These are phyloP conservation scores for Fusarium torulosum DNA, from an alignment of 2,329 filamentous ascomycete genomes.

Conservation along the genomic window DNA sequence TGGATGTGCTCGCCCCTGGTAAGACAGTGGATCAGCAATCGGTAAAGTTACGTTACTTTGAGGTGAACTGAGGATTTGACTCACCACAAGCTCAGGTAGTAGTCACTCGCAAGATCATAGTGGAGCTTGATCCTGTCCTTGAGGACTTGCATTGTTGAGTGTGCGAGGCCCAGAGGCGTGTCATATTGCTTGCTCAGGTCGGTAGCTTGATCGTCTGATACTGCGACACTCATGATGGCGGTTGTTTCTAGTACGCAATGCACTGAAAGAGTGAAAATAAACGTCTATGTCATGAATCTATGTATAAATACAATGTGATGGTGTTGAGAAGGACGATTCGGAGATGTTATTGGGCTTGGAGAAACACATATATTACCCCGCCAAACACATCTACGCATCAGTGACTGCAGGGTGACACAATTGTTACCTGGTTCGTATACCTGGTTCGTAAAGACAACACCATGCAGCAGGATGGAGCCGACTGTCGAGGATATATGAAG, in stretches of 20 bases:
- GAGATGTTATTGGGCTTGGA: neutral
- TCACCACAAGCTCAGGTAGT: slow-evolving; percentile 72
- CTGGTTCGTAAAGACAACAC: neutral
- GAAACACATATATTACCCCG: slow-evolving; percentile 25
- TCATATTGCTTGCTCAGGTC: slow-evolving; percentile 61
- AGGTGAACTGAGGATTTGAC: slow-evolving; percentile 1
- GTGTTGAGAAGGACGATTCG: slow-evolving; percentile 1
- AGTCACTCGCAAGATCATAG: slow-evolving; percentile 72
- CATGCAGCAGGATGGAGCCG: neutral
- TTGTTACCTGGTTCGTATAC: neutral
- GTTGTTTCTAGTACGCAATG: neutral
- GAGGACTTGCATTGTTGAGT: slow-evolving; percentile 62
- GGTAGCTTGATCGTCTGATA: slow-evolving; percentile 44
- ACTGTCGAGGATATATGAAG: neutral
- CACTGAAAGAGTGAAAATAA: neutral
- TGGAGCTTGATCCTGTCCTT: slow-evolving; percentile 71
- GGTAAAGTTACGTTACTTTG: neutral
- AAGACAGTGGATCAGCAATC: slow-evolving; percentile 10
- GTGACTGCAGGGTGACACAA: slow-evolving; percentile 31
- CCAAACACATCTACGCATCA: slow-evolving; percentile 9
- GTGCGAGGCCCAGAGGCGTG: slow-evolving; percentile 59
- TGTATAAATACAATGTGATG: slow-evolving; percentile 2
- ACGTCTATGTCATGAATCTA: neutral
- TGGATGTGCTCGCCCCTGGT: slow-evolving; percentile 73
- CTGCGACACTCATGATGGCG: slow-evolving; percentile 27